phyloP scores from a whole-genome alignment of 2,329 filamentous ascomycete species.

The Hymenoscyphus infarciens region DNA sequence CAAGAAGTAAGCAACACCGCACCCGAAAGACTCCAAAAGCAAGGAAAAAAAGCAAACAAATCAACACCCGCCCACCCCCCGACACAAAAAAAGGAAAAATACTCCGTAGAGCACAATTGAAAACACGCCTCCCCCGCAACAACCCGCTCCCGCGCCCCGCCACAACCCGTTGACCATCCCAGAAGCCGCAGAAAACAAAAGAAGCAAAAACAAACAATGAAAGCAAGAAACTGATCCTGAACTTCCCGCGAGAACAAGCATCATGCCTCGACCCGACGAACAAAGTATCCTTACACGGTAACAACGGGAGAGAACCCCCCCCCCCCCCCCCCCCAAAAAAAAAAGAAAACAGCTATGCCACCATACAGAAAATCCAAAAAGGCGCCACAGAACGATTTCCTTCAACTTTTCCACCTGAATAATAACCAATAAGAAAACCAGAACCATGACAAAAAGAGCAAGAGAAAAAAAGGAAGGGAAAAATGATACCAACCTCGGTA shows the following conservation, averaged over 20 bases:
- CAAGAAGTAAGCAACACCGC: background rate
- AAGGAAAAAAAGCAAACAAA: background rate
- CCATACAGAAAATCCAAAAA: background rate
- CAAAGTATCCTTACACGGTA: background rate
- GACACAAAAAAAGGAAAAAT: too few relatives aligned
- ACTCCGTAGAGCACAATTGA: too few relatives aligned
- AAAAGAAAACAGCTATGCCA: too few relatives aligned
- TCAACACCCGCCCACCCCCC: background rate
- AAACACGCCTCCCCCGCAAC: background rate
- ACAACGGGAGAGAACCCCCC: too few relatives aligned
- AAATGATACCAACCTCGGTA: too few relatives aligned
- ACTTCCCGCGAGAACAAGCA: too few relatives aligned
- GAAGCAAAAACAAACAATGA: background rate
- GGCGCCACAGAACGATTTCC: background rate
- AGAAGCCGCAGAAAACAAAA: background rate
- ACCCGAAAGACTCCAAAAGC: background rate
- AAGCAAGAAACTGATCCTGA: background rate
- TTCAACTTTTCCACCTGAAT: too few relatives aligned
- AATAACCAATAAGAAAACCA: too few relatives aligned
- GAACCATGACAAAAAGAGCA: too few relatives aligned
- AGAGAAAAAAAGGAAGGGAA: too few relatives aligned
- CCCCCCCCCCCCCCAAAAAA: too few relatives aligned
- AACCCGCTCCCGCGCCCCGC: background rate
- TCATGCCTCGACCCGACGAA: background rate
- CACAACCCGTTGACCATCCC: too few relatives aligned